Percentiles rank a stretch among this genome's conserved stretches.
Conservation (phyloP, 371 early-diverging fungal species). For the Synchytrium microbalum region DNA sequence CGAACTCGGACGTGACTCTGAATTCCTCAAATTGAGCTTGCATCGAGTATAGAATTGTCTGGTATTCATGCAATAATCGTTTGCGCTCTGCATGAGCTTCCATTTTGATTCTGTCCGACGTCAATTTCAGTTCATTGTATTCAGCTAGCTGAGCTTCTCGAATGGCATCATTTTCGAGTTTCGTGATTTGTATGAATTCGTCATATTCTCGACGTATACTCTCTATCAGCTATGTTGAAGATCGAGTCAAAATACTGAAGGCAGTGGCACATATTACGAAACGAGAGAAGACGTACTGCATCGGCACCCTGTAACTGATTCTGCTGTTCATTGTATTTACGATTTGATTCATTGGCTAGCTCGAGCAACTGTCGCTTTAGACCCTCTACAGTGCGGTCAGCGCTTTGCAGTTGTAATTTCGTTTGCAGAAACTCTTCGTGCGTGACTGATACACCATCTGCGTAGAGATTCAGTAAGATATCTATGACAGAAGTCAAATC, state of each 20-base stretch:
- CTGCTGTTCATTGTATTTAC: slow-evolving; percentile 43
- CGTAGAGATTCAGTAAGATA: slow-evolving; percentile 2
- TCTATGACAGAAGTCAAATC: slow-evolving; percentile 8
- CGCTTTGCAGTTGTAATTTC: slow-evolving; percentile 20
- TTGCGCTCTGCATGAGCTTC: slow-evolving; percentile 42
- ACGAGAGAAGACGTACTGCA: slow-evolving; percentile 24
- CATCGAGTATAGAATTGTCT: slow-evolving; percentile 38
- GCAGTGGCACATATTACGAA: background rate
- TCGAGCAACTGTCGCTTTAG: slow-evolving; percentile 34
- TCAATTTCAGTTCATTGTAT: slow-evolving; percentile 32
- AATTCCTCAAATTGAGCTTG: slow-evolving; percentile 51
- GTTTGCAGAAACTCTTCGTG: slow-evolving; percentile 22
- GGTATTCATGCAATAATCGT: slow-evolving; percentile 37
- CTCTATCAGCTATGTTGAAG: slow-evolving; percentile 33
- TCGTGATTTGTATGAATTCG: slow-evolving; percentile 45
- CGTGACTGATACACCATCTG: slow-evolving; percentile 13
- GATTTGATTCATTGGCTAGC: slow-evolving; percentile 39
- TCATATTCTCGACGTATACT: slow-evolving; percentile 47
- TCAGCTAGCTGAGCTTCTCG: slow-evolving; percentile 29
- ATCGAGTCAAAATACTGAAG: background rate
- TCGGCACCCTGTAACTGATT: slow-evolving; percentile 50
- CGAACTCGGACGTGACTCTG: slow-evolving; percentile 37
- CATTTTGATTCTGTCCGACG: slow-evolving; percentile 36
- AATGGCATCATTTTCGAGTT: slow-evolving; percentile 42
- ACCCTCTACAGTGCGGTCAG: slow-evolving; percentile 18